phyloP scores from a whole-genome alignment of 371 early-diverging fungal species.

The Sporodiniella umbellata region DNA sequence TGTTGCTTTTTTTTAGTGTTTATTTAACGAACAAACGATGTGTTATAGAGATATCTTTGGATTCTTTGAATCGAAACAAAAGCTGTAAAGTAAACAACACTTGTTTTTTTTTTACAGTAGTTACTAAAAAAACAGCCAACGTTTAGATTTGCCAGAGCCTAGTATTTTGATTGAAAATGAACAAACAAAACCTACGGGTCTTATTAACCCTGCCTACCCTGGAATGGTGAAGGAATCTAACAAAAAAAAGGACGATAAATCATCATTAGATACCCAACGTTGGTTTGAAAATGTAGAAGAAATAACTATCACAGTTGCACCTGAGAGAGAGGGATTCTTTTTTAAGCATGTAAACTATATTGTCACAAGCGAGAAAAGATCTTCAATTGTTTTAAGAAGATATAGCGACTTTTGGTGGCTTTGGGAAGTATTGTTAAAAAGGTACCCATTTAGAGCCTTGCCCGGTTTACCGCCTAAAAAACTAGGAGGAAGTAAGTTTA shows the following conservation, averaged over 20 bases:
- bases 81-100: slow-evolving; percentile 24
- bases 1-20: neutral
- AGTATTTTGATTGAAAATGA: slow-evolving; percentile 3
- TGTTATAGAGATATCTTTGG: slow-evolving; percentile 29
- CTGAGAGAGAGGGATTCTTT: slow-evolving; percentile 63
- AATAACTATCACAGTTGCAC: slow-evolving; percentile 61
- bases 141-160: slow-evolving; percentile 29
- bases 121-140: no score
- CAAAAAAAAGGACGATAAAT: neutral
- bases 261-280: slow-evolving; percentile 14
- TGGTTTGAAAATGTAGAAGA: slow-evolving; percentile 55
- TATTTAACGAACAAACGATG: no score
- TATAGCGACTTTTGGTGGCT: slow-evolving; percentile 52
- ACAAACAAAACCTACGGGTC: neutral
- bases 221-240: slow-evolving; percentile 10
- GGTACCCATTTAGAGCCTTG: slow-evolving; percentile 42
- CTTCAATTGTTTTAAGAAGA: slow-evolving; percentile 40
- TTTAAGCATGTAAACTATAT: slow-evolving; percentile 52
- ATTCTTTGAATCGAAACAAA: slow-evolving; percentile 23
- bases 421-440: slow-evolving; percentile 27
- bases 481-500: slow-evolving; percentile 37
- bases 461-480: slow-evolving; percentile 50
- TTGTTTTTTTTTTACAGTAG: no score
- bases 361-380: slow-evolving; percentile 40
- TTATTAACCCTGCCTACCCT: slow-evolving; percentile 7